Evolutionary conservation across 1,284 basidiomycete species (phyloP).

Genomic region (Irpex rosettiformis): DNA sequence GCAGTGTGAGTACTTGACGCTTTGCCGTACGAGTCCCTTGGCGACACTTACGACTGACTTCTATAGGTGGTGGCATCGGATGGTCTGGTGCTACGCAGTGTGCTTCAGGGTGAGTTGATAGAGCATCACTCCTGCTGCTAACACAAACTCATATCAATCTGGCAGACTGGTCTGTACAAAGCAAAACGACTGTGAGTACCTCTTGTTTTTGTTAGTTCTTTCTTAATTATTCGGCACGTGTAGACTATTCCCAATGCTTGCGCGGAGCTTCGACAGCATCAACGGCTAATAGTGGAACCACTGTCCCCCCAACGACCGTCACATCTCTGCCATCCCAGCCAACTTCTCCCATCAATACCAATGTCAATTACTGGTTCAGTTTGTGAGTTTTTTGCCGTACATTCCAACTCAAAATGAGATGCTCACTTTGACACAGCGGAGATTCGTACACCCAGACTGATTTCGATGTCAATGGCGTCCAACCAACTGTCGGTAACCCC

Average conservation of each 20-base stretch:
- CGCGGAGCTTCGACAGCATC: conserved; percentile 22
- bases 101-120: conserved; percentile 31
- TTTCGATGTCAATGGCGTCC: conserved; percentile 38
- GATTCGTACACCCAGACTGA: conserved; percentile 59
- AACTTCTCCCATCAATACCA: conserved; percentile 17
- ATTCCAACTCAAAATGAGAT: too few relatives aligned
- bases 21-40: too few relatives aligned
- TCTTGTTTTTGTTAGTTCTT: conserved; percentile 3
- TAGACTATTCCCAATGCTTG: conserved; percentile 46
- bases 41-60: neutral
- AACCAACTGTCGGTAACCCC: conserved; percentile 46
- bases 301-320: conserved; percentile 16
- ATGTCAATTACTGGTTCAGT: conserved; percentile 46
- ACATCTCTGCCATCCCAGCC: conserved; percentile 20
- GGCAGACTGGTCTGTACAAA: conserved; percentile 33
- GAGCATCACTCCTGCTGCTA: neutral
- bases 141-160: neutral
- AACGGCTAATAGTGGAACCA: conserved; percentile 23
- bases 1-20: neutral
- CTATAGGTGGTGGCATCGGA: conserved; percentile 35
- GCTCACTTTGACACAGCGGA: too few relatives aligned
- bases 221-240: conserved; percentile 16
- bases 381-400: conserved; percentile 38
- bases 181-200: conserved; percentile 36
- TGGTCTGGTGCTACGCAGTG: conserved; percentile 40